phyloP scores from a whole-genome alignment of 352 stramenopile genomes.

The Phytopythium sindhum region DNA sequence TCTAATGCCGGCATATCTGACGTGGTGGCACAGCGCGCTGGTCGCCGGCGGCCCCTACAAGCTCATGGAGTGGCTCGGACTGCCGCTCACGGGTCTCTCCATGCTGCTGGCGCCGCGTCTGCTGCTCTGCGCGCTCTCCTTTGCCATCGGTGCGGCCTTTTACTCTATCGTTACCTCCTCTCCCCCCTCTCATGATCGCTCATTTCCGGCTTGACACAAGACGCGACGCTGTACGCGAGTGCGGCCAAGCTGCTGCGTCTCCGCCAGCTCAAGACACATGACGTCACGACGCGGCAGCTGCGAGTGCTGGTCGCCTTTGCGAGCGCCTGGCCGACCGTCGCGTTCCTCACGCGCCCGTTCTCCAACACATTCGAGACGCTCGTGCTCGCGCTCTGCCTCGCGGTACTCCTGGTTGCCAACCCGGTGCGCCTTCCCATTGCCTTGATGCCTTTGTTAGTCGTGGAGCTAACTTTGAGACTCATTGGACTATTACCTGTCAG shows the following conservation, averaged over 20 bases:
- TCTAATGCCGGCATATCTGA: constrained; percentile 4
- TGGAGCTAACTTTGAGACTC: neutral
- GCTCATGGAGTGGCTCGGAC: constrained; percentile 31
- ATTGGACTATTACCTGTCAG: constrained; percentile 13
- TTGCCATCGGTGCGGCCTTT: constrained; percentile 33
- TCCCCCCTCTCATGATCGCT: neutral
- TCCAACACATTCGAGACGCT: constrained; percentile 79
- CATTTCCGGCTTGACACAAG: constrained; percentile 10
- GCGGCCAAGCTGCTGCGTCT: constrained; percentile 26
- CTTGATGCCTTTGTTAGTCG: no score
- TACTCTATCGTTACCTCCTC: neutral
- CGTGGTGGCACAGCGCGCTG: constrained; percentile 30
- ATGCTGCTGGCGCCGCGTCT: constrained; percentile 58
- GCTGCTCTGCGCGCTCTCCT: constrained; percentile 56
- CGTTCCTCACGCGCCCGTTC: constrained; percentile 73
- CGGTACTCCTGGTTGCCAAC: constrained; percentile 41
- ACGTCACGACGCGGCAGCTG: constrained; percentile 21
- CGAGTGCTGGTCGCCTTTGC: constrained; percentile 46
- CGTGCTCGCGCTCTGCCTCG: constrained; percentile 54
- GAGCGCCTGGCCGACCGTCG: constrained; percentile 63
- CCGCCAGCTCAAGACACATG: constrained; percentile 12
- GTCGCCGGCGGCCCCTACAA: constrained; percentile 51
- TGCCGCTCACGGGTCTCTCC: constrained; percentile 33
- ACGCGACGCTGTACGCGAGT: constrained; percentile 39
- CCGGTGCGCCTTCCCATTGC: constrained; percentile 17